A percentile compares a stretch with the other conserved stretches of the same genome.
Conservation (phyloP, 2,329 filamentous ascomycete species). For the Acrocalymma vagum region DNA sequence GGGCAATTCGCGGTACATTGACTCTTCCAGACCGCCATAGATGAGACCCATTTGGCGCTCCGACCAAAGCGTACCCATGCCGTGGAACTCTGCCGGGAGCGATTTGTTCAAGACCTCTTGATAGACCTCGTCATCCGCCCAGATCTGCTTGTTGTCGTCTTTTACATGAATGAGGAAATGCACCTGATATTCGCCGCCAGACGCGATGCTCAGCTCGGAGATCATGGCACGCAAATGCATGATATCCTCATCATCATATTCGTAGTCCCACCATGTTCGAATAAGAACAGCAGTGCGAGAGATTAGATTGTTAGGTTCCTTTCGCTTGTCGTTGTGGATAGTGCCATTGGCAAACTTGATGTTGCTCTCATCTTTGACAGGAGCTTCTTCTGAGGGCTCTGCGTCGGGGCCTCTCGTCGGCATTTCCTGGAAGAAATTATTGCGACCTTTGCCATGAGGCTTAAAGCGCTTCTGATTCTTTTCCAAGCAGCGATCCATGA, state of each 20-base stretch:
- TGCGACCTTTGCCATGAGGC: conserved; percentile 39
- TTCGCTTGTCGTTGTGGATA: conserved; percentile 27
- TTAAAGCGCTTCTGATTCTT: conserved; percentile 76
- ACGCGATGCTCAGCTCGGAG: conserved; percentile 77
- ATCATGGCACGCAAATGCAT: conserved; percentile 84
- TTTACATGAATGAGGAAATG: conserved; percentile 89
- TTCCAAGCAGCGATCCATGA: conserved; percentile 76
- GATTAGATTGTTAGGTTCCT: conserved; percentile 44
- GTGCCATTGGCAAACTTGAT: conserved; percentile 21
- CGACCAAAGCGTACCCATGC: conserved; percentile 63
- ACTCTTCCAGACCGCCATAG: conserved; percentile 60
- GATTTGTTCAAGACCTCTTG: conserved; percentile 67
- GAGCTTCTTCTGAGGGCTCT: not conserved
- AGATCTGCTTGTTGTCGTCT: conserved; percentile 80
- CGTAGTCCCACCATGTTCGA: conserved; percentile 81
- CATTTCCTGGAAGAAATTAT: conserved; percentile 53
- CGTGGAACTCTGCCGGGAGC: conserved; percentile 58
- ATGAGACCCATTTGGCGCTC: conserved; percentile 64
- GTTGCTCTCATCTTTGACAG: not conserved
- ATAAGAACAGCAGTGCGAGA: conserved; percentile 81
- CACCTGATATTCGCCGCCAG: conserved; percentile 82
- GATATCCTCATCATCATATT: conserved; percentile 81
- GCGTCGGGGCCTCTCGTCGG: conserved; percentile 32
- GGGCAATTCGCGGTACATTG: conserved; percentile 65
- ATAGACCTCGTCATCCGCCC: conserved; percentile 79